These are phyloP conservation scores for Crucibulum laeve DNA, from an alignment of 768 basidiomycete species.

Conservation along the genomic window DNA sequence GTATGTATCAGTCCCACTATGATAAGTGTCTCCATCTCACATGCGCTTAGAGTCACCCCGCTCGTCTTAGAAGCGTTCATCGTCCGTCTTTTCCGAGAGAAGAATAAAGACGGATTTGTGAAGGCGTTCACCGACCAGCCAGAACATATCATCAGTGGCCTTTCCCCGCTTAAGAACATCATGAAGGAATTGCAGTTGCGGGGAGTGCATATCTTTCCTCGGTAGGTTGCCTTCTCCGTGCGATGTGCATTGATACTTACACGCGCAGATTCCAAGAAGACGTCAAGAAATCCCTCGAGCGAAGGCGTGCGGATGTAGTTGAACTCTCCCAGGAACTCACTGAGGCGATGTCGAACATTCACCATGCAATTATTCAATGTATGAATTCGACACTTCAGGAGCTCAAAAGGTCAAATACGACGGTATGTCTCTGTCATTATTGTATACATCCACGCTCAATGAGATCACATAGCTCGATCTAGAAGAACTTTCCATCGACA, in stretches of 20 bases:
- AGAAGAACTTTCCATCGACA: constrained; percentile 89
- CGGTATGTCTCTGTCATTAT: constrained; percentile 28
- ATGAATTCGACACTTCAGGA: constrained; percentile 89
- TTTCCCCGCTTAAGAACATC: constrained; percentile 88
- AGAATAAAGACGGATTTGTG: constrained; percentile 86
- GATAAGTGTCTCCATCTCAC: background rate
- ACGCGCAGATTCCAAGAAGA: constrained; percentile 78
- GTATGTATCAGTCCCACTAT: constrained; percentile 33
- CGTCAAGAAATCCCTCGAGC: constrained; percentile 77
- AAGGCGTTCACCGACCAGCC: constrained; percentile 98
- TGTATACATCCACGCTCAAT: background rate
- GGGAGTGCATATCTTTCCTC: constrained; percentile 87
- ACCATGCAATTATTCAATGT: constrained; percentile 88
- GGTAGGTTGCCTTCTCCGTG: constrained; percentile 40
- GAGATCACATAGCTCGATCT: constrained; percentile 69
- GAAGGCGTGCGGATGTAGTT: constrained; percentile 85
- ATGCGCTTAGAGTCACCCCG: constrained; percentile 65
- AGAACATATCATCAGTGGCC: constrained; percentile 87
- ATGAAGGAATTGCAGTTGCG: constrained; percentile 91
- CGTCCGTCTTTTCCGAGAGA: constrained; percentile 83
- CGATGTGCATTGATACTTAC: background rate
- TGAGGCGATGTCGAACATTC: constrained; percentile 86
- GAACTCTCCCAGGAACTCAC: constrained; percentile 87
- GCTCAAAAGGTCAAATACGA: constrained; percentile 80
- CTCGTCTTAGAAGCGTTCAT: constrained; percentile 90